A percentile compares a stretch with the other conserved stretches of the same genome.
Conservation (phyloP, 1,284 basidiomycete species). For the Hemileia vastatrix region DNA sequence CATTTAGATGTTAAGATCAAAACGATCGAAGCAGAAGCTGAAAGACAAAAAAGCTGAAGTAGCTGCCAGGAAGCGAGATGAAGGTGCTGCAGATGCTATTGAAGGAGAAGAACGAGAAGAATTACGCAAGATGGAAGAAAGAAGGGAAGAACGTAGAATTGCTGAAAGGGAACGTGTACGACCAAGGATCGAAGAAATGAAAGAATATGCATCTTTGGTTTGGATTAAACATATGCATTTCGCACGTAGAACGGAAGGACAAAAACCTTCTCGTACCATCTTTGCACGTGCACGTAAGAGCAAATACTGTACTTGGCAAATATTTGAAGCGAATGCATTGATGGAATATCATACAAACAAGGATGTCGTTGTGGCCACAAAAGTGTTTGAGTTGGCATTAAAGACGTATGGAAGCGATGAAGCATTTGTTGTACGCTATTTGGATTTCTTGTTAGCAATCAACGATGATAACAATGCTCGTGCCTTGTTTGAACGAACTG, state of each 20-base stretch:
- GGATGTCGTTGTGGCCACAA: constrained; percentile 68
- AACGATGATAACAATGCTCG: constrained; percentile 97
- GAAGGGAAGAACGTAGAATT: too few species aligned
- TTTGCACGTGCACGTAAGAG: constrained; percentile 80
- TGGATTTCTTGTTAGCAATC: constrained; percentile 84
- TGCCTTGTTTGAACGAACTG: constrained; percentile 81
- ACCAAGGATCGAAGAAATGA: constrained; percentile 48
- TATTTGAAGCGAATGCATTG: constrained; percentile 72
- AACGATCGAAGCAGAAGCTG: too few species aligned
- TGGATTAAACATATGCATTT: constrained; percentile 88
- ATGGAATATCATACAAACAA: constrained; percentile 94
- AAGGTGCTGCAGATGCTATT: too few species aligned
- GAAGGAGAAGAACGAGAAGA: too few species aligned
- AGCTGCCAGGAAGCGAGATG: too few species aligned
- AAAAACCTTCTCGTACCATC: constrained; percentile 63
- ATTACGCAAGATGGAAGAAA: too few species aligned
- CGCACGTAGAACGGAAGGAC: constrained; percentile 65
- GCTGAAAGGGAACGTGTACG: constrained; percentile 45
- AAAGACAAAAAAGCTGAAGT: too few species aligned
- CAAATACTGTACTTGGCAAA: constrained; percentile 76
- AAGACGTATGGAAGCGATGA: constrained; percentile 72
- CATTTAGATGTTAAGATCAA: constrained; percentile 49
- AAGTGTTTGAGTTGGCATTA: constrained; percentile 87
- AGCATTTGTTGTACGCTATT: constrained; percentile 75
- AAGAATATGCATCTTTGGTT: constrained; percentile 49